These are phyloP conservation scores for Angomonas desouzai DNA, from an alignment of 208 protist species.

Conservation along the genomic window DNA sequence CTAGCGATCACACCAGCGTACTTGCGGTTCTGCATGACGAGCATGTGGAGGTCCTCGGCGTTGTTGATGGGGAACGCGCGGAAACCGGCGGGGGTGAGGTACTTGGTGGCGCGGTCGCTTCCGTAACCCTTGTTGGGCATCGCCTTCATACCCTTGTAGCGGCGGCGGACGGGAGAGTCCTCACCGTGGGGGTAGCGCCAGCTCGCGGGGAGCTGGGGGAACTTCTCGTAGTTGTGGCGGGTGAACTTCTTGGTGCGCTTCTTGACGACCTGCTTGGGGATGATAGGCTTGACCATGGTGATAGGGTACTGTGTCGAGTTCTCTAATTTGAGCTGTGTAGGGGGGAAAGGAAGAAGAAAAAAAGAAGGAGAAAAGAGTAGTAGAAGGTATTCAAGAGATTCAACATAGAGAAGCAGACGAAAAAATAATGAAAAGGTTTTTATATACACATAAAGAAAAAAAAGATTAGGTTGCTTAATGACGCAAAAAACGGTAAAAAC, in stretches of 20 bases:
- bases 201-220: constrained; percentile 90
- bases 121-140: constrained; percentile 99
- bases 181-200: constrained; percentile 99
- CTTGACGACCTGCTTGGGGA: constrained; percentile 94
- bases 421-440: background rate
- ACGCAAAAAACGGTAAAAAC: constrained; percentile 4
- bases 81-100: constrained; percentile 97
- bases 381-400: constrained; percentile 16
- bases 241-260: constrained; percentile 98
- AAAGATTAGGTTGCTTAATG: background rate
- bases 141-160: constrained; percentile 95
- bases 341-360: background rate
- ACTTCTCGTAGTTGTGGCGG: constrained; percentile 94
- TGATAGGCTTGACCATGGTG: constrained; percentile 92
- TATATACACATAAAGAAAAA: constrained; percentile 8
- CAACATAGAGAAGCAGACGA: background rate
- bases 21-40: constrained; percentile 99
- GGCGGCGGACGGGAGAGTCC: constrained; percentile 97
- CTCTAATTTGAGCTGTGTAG: constrained; percentile 6
- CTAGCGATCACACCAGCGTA: constrained; percentile 98
- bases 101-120: constrained; percentile 95
- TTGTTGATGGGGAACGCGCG: constrained; percentile 96
- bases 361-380: background rate
- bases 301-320: constrained; percentile 10
- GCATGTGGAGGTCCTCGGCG: constrained; percentile 97